These are phyloP conservation scores for Thalassiosira hispida DNA, from an alignment of 352 stramenopile genomes.

Conservation along the genomic window DNA sequence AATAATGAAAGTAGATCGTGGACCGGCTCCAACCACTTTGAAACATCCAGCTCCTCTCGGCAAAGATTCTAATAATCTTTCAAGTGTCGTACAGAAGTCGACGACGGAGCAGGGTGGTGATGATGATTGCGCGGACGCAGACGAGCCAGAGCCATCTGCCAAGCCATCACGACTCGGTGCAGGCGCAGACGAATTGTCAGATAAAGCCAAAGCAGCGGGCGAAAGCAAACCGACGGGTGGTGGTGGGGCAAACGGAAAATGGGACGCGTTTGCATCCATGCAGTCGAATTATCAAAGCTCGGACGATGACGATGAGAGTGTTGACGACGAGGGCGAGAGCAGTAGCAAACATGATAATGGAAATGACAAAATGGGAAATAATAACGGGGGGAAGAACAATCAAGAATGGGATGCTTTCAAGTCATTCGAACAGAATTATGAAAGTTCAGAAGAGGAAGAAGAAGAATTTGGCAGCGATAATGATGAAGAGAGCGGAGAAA, in stretches of 20 bases:
- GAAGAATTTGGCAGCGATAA: background rate
- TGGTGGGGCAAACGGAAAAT: background rate
- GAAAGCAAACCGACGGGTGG: background rate
- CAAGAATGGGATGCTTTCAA: constrained; percentile 51
- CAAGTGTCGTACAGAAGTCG: background rate
- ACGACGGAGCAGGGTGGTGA: background rate
- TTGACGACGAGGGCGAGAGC: background rate
- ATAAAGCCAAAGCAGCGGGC: background rate
- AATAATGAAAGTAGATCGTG: too few species aligned
- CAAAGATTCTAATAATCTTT: background rate
- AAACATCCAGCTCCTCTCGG: background rate
- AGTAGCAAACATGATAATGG: background rate
- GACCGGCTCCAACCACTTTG: background rate
- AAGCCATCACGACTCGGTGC: background rate
- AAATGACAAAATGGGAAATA: background rate
- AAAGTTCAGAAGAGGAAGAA: constrained; percentile 30
- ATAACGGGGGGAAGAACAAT: background rate
- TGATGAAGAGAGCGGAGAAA: background rate
- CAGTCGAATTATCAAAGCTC: constrained; percentile 20
- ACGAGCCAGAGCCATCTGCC: background rate
- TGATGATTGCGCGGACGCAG: background rate
- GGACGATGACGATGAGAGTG: background rate
- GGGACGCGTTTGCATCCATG: constrained; percentile 32
- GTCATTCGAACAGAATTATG: constrained; percentile 47
- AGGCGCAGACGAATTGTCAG: background rate